Evolutionary conservation across 2,329 filamentous ascomycete genomes (phyloP), one percentile per base, ranked within the genome.

Genomic region (Claviceps maximensis): DNA sequence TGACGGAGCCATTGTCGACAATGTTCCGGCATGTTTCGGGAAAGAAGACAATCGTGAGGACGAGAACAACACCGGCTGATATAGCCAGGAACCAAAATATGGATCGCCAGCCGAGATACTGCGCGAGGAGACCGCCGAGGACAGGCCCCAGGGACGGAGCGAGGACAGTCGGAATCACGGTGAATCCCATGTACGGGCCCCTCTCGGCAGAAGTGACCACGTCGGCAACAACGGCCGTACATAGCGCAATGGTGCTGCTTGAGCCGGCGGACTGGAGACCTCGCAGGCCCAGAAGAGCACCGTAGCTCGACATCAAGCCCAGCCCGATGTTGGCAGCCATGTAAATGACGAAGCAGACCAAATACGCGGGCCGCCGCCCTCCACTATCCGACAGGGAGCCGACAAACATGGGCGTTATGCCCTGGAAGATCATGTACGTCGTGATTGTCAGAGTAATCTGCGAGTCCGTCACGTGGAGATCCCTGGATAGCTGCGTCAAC

Each of bases 71-170:
- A 0, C 63, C 64, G 0, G 64, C 58, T 1, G 70, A 57, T 9
- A 83, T 80, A 12, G 72, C 66, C 13, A 84, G 63, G 52, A 82
- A 80, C 79, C 80, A 83, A 59, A 84, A 84, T 29, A 83, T 78
- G 33, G 72, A 69, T 33, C 74, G 68, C 80, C 81, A 84, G 1
- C 78, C 78, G 0, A 81, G 66, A 49, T 73, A 78, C 47, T 81
- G 69, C 4, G 72, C 70, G 2, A 85, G 67, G 0, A 81, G 56
- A 1, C 80, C 82, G 1, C 81, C 80, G 15, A 84, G 68, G 12
- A 83, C 71, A 0, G 83, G 82, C 0, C 78, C 74, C 3, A 77
- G 51, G 0, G 72, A 67, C 4, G 73, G 73, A 0, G 68, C 75
- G 1, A 84, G 60, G 0, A 81, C 71, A 0, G 67, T 62, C 1